Conservation (phyloP, 345 rosid species). For the Sapria himalayana region DNA sequence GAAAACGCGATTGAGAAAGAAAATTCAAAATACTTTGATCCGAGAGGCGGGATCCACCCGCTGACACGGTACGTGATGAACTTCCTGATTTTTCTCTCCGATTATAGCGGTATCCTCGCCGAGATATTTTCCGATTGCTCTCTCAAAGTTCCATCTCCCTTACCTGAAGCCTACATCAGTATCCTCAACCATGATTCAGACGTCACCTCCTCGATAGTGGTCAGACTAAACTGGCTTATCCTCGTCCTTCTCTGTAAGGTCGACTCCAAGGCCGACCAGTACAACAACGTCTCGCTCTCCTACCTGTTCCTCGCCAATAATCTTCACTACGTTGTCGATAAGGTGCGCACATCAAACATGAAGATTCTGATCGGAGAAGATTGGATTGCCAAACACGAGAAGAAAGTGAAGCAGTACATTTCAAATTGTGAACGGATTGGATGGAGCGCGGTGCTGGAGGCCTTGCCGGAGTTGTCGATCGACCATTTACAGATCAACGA, state of each 20-base stretch:
- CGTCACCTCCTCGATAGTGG: conserved; percentile 17
- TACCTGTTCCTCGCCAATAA: conserved; percentile 65
- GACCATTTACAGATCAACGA: conserved; percentile 13
- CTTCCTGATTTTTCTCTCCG: conserved; percentile 44
- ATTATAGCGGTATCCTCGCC: conserved; percentile 26
- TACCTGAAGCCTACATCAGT: conserved; percentile 31
- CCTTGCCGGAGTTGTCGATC: conserved; percentile 19
- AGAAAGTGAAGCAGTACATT: conserved; percentile 29
- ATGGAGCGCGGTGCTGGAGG: conserved; percentile 35
- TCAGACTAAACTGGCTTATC: conserved; percentile 41
- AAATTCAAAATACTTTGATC: conserved; percentile 20
- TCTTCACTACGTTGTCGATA: conserved; percentile 47
- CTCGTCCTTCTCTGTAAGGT: conserved; percentile 55
- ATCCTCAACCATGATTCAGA: conserved; percentile 14
- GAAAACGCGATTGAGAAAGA: conserved; percentile 40
- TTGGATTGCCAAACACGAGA: conserved; percentile 41
- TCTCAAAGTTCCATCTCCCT: conserved; percentile 11
- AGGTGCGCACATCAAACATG: conserved; percentile 36
- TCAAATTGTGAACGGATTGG: conserved; percentile 42
- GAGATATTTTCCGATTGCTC: conserved; percentile 48
- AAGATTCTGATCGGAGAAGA: conserved; percentile 32
- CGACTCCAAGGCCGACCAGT: conserved; percentile 36
- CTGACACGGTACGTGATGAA: conserved; percentile 66
- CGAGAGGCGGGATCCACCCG: conserved; percentile 71
- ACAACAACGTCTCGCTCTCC: conserved; percentile 40